A percentile compares a stretch with the other conserved stretches of the same genome.
These are phyloP conservation scores for Nepenthes mirabilis DNA, from an alignment of 148 eudicot species.

Conservation along the genomic window DNA sequence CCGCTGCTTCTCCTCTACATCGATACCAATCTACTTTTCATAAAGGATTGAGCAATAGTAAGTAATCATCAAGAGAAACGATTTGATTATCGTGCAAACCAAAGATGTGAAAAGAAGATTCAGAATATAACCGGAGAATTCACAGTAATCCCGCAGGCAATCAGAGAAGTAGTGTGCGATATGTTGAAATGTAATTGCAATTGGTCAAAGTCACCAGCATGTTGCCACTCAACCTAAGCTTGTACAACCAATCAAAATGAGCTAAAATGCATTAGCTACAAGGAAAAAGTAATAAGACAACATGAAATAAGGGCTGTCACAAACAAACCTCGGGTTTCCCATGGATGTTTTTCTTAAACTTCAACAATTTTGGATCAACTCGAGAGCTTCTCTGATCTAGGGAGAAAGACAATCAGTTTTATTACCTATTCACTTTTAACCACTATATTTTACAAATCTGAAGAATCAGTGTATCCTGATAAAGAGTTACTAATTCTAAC, in stretches of 20 bases:
- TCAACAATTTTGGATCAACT: slow-evolving; percentile 48
- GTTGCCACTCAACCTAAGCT: slow-evolving; percentile 52
- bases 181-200: slow-evolving; percentile 68
- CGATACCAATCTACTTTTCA: slow-evolving; percentile 69
- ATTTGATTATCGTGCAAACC: too few species aligned
- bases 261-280: neutral
- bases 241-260: neutral
- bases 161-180: slow-evolving; percentile 77
- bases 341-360: slow-evolving; percentile 57
- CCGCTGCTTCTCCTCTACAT: slow-evolving; percentile 73
- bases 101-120: slow-evolving; percentile 5
- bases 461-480: too few species aligned
- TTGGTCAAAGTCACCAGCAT: slow-evolving; percentile 20
- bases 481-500: too few species aligned
- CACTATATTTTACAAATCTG: too few species aligned
- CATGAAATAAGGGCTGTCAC: neutral
- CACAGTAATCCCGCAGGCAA: slow-evolving; percentile 71
- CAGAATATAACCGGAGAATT: slow-evolving; percentile 39
- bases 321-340: slow-evolving; percentile 85
- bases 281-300: neutral
- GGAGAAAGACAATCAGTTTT: slow-evolving; percentile 14
- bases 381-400: slow-evolving; percentile 65
- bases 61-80: too few species aligned
- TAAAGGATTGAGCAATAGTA: neutral
- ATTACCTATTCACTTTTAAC: too few species aligned